A percentile compares a stretch with the other conserved stretches of the same genome.
These are phyloP conservation scores for Phaeosphaeriaceae sp. DNA, from an alignment of 2,329 filamentous ascomycete species.

Conservation along the genomic window DNA sequence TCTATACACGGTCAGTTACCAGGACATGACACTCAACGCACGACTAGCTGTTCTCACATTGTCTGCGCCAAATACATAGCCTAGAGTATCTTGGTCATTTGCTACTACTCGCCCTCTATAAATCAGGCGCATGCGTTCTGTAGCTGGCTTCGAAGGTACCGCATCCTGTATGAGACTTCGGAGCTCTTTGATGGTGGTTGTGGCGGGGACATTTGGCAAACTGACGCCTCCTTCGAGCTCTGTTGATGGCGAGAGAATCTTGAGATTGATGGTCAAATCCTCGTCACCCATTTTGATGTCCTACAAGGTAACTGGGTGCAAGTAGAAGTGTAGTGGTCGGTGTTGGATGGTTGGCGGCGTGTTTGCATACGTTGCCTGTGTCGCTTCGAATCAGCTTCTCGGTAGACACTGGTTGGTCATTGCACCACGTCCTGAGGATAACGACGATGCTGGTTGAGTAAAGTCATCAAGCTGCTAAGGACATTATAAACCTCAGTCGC, in stretches of 20 bases:
- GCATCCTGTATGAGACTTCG: slow-evolving; percentile 58
- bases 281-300: slow-evolving; percentile 32
- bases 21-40: neutral
- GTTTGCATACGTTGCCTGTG: slow-evolving; percentile 44
- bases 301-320: neutral
- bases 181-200: slow-evolving; percentile 59
- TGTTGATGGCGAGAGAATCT: slow-evolving; percentile 48
- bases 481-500: too few relatives aligned
- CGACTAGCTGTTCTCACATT: slow-evolving; percentile 50
- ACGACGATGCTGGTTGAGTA: neutral
- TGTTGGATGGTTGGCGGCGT: slow-evolving; percentile 12
- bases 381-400: slow-evolving; percentile 22
- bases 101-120: slow-evolving; percentile 62
- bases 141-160: slow-evolving; percentile 50
- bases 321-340: slow-evolving; percentile 3
- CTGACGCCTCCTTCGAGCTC: slow-evolving; percentile 45
- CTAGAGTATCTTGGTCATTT: slow-evolving; percentile 57
- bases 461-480: too few relatives aligned
- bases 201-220: slow-evolving; percentile 39
- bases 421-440: neutral
- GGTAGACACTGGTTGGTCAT: slow-evolving; percentile 12
- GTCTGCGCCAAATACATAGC: slow-evolving; percentile 57
- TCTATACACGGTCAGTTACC: slow-evolving; percentile 23
- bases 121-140: slow-evolving; percentile 61
- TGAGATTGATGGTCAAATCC: slow-evolving; percentile 40